Conservation (phyloP, 129 eudicot species). For the Flaveria linearis region DNA sequence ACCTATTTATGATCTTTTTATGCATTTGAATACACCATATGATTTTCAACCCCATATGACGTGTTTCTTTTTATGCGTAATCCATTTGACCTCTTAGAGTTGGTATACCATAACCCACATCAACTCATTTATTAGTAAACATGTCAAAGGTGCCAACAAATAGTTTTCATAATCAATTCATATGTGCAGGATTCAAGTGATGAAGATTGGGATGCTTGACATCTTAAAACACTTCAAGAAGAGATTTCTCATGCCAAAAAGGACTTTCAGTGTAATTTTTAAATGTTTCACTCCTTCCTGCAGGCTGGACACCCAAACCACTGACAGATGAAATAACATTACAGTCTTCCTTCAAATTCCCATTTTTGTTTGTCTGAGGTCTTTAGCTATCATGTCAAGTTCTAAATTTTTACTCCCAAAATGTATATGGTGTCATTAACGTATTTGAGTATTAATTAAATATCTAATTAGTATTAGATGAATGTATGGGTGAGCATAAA, state of each 20-base stretch:
- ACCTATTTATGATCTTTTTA: neutral
- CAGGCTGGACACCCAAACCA: neutral
- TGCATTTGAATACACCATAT: neutral
- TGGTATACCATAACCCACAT: neutral
- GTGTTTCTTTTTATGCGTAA: neutral
- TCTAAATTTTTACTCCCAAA: neutral
- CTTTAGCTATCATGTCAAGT: neutral
- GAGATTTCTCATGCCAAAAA: slow-evolving; percentile 1
- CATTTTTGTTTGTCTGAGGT: neutral
- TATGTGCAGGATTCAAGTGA: slow-evolving; percentile 36
- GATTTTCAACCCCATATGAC: too few species aligned
- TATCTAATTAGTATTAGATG: neutral
- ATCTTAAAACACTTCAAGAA: neutral
- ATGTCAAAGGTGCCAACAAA: neutral
- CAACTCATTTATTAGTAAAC: neutral
- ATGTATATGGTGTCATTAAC: neutral
- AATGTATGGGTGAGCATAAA: neutral
- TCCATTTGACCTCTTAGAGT: neutral
- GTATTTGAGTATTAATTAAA: too few species aligned
- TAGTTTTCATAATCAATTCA: neutral
- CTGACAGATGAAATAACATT: neutral
- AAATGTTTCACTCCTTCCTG: neutral
- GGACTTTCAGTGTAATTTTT: neutral
- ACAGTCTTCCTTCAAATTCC: neutral
- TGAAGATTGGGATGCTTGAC: slow-evolving; percentile 42